These are phyloP conservation scores for Clitocybe nebularis DNA, from an alignment of 1,284 basidiomycete species.

Conservation along the genomic window DNA sequence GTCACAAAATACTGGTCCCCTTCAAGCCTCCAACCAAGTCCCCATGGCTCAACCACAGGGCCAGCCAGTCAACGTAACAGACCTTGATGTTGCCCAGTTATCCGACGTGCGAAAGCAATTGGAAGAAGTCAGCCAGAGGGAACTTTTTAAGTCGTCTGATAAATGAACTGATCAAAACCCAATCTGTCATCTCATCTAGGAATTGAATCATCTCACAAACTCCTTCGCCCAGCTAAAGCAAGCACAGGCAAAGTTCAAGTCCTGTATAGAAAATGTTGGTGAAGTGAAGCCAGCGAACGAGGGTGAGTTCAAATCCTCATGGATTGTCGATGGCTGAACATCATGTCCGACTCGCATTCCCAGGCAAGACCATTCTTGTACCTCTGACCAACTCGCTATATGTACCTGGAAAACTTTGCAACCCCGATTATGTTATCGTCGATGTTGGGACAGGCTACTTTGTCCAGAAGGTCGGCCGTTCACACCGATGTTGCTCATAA, in stretches of 20 bases:
- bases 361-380: constrained; percentile 86
- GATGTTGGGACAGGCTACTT: constrained; percentile 98
- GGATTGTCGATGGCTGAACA: constrained; percentile 4
- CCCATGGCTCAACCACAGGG: constrained; percentile 29
- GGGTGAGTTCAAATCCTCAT: constrained; percentile 42
- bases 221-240: constrained; percentile 92
- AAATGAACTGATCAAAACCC: neutral
- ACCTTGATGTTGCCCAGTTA: constrained; percentile 80
- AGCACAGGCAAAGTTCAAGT: constrained; percentile 89
- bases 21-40: constrained; percentile 7
- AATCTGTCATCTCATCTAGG: constrained; percentile 44
- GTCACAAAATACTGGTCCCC: constrained; percentile 1
- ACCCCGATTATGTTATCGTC: constrained; percentile 86
- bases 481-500: neutral
- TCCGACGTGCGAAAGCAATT: constrained; percentile 85
- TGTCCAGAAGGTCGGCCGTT: constrained; percentile 77
- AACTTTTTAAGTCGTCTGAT: neutral
- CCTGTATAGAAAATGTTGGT: constrained; percentile 81
- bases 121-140: constrained; percentile 62
- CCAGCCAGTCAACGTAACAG: constrained; percentile 74
- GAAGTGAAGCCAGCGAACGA: constrained; percentile 75
- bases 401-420: constrained; percentile 86
- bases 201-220: constrained; percentile 87
- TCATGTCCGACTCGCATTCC: neutral
- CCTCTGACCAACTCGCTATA: constrained; percentile 94